phyloP scores from a whole-genome alignment of 305 asterid genomes.

The Euphrasia arctica region DNA sequence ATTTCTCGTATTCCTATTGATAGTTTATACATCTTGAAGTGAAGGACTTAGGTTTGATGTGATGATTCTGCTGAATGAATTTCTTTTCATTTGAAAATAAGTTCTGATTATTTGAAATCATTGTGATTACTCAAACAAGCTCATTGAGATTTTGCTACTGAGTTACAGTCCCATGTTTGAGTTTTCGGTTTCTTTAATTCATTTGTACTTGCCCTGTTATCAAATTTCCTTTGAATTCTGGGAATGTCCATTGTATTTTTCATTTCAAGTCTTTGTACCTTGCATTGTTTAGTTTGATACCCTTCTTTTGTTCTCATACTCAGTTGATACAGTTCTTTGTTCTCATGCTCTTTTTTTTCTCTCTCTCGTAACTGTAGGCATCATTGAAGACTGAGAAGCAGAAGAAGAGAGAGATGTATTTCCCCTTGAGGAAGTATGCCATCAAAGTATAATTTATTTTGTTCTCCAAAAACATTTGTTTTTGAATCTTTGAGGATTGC shows the following conservation, averaged over 20 bases:
- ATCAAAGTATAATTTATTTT: constrained; percentile 46
- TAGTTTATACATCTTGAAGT: too few species aligned
- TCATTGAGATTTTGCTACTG: neutral
- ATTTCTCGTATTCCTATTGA: too few species aligned
- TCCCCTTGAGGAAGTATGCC: constrained; percentile 61
- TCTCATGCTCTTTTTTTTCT: neutral
- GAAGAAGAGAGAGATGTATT: constrained; percentile 67
- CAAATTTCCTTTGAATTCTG: too few species aligned
- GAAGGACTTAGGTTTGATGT: neutral
- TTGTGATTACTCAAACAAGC: neutral
- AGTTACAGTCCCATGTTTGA: neutral
- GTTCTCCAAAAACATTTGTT: neutral
- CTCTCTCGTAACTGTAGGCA: constrained; percentile 29
- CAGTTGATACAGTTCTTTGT: neutral
- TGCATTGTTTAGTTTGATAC: neutral
- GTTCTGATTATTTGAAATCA: neutral
- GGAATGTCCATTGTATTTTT: too few species aligned
- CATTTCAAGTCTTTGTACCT: too few species aligned
- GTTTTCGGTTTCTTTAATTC: neutral
- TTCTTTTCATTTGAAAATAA: too few species aligned
- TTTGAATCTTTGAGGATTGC: too few species aligned
- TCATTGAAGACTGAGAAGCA: constrained; percentile 61
- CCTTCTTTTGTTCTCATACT: too few species aligned
- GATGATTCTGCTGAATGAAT: neutral
- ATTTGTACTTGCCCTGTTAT: too few species aligned